Conservation (phyloP, 1,284 basidiomycete genomes). For the Dichomitus squalens region DNA sequence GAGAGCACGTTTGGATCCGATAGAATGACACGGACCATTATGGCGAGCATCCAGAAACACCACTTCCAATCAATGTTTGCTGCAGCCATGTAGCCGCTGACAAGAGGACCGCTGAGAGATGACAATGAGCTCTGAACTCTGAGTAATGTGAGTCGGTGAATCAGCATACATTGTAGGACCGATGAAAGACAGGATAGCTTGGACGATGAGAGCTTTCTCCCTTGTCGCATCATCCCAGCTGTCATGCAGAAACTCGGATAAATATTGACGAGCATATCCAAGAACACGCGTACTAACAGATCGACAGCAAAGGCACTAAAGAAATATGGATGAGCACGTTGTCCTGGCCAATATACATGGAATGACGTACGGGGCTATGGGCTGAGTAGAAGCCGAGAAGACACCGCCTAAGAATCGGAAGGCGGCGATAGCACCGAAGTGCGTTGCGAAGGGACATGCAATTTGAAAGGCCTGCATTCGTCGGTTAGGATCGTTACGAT, state of each 20-base stretch:
- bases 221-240: conserved; percentile 28
- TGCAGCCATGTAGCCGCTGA: conserved; percentile 55
- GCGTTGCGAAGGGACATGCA: conserved; percentile 54
- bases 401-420: conserved; percentile 62
- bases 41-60: conserved; percentile 77
- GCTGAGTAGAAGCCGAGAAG: conserved; percentile 39
- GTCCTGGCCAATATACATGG: neutral
- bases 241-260: conserved; percentile 29
- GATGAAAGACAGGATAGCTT: conserved; percentile 62
- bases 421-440: conserved; percentile 53
- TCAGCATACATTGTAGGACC: conserved; percentile 45
- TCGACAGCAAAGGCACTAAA: conserved; percentile 7
- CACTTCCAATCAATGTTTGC: conserved; percentile 62
- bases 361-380: conserved; percentile 21
- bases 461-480: conserved; percentile 41
- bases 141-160: neutral
- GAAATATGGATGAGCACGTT: neutral
- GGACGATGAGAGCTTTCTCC: conserved; percentile 28
- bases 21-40: conserved; percentile 50
- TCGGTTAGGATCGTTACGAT: too few species aligned
- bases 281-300: neutral
- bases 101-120: conserved; percentile 52
- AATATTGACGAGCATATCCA: neutral
- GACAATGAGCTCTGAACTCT: neutral
- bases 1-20: neutral